These are phyloP conservation scores for Nicotiana attenuata DNA, from an alignment of 257 asterid species.

Conservation along the genomic window DNA sequence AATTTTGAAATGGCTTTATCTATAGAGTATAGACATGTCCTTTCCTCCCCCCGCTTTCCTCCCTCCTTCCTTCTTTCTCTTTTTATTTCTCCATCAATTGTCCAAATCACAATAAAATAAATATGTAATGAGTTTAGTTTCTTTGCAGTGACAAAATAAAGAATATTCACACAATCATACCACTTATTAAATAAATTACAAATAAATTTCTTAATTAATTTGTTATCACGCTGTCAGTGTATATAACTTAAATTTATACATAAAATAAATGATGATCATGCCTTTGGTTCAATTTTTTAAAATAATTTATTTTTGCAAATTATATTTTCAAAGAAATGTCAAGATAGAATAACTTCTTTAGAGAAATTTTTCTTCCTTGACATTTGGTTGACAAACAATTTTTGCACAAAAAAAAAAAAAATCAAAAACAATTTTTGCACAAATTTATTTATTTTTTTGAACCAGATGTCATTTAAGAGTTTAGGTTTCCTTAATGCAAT, in stretches of 20 bases:
- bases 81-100: not conserved
- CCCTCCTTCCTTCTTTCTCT: conserved; percentile 5
- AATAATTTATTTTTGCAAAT: not conserved
- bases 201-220: too few species aligned
- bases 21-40: not conserved
- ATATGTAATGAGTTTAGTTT: too few species aligned
- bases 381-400: too few species aligned
- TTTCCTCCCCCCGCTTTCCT: not conserved
- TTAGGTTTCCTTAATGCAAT: not conserved
- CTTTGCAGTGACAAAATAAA: too few species aligned
- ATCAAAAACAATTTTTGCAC: not conserved
- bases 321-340: not conserved
- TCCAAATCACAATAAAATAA: not conserved
- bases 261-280: not conserved
- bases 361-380: not conserved
- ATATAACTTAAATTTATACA: not conserved
- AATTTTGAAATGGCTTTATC: not conserved
- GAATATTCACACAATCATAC: not conserved
- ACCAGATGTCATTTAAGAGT: not conserved
- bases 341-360: not conserved
- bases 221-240: too few species aligned
- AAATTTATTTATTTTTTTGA: not conserved
- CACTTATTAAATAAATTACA: too few species aligned
- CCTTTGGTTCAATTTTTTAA: not conserved
- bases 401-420: not conserved